Conservation (phyloP, 148 eudicot species). For the Rhododendron williamsianum region DNA sequence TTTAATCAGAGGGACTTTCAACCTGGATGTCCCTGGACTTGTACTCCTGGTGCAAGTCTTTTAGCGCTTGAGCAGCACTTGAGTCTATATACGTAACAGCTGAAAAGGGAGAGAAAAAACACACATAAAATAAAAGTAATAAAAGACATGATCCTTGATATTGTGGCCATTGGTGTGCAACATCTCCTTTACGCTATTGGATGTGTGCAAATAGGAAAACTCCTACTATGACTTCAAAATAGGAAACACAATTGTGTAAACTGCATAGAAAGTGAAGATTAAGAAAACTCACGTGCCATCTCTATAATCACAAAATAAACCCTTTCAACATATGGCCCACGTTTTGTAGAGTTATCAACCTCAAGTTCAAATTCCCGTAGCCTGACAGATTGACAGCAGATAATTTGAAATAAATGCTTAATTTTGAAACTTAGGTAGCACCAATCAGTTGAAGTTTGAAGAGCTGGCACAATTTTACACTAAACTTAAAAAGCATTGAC, state of each 20-base stretch:
- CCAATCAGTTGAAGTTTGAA: slow-evolving; percentile 1
- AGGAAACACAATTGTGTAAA: not conserved
- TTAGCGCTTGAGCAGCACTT: slow-evolving; percentile 80
- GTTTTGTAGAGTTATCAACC: slow-evolving; percentile 50
- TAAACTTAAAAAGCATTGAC: not conserved
- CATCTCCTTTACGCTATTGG: too few species aligned
- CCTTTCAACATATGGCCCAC: slow-evolving; percentile 77
- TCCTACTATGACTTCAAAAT: not conserved
- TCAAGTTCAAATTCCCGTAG: slow-evolving; percentile 77
- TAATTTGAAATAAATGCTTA: not conserved
- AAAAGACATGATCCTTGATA: not conserved
- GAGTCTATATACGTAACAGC: slow-evolving; percentile 89
- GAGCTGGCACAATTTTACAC: not conserved
- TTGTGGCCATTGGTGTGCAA: not conserved
- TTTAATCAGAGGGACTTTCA: not conserved
- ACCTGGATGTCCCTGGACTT: slow-evolving; percentile 89
- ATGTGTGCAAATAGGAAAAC: not conserved
- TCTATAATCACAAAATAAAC: slow-evolving; percentile 79
- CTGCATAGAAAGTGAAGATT: not conserved
- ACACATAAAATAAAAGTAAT: not conserved
- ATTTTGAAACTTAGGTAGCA: not conserved
- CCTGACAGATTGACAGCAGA: slow-evolving; percentile 37
- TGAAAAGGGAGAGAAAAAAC: slow-evolving; percentile 25
- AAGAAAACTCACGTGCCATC: slow-evolving; percentile 78
- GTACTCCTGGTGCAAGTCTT: slow-evolving; percentile 83